Evolutionary conservation across 345 rosid genomes (phyloP), one percentile per base, ranked within the genome.

Genomic region (Brassica rapa): DNA sequence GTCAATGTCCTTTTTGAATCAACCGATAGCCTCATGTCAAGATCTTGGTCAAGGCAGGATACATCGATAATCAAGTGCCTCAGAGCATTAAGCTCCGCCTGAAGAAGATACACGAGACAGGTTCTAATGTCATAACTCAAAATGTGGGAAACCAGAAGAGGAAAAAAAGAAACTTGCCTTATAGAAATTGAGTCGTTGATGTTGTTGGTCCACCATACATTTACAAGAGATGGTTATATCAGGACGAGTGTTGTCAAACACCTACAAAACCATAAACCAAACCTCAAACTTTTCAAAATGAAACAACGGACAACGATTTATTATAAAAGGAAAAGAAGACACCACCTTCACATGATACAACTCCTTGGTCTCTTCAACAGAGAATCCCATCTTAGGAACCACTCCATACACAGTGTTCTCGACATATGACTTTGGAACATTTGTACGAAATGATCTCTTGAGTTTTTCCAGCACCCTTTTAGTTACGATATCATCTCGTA

Each of bases 1-100:
- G 81, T 80, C 69, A 92, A 60, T 62, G 76, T 85, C 78, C 62
- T 80, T 81, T 87, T 87, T 73, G 86, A 66, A 83, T 83, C 66
- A 49, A 91, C 66, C 80, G 66, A 72, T 39, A 90, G 72, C 89
- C 97, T 88, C 81, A 90, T 71, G 81, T 90, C 97, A 24, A 88
- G 70, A 85, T 87, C 80, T 85, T 80, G 85, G 68, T 83, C 81
- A 66, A 86, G 85, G 80, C 94, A 88, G 6, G 93, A 88, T 23
- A 87, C 74, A 63, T 91, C 94, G 4, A 57, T 29, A 33, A 70
- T 75, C 82, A 88, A 82, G 53, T 90, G 84, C 41, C 85, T 86
- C 53, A 86, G 72, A 67, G 66, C 88, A 73, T 78, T 86, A 32
- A 88, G 80, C 66, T 92, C 91, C 9, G 78, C 78, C 74, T 73